A percentile compares a stretch with the other conserved stretches of the same genome.
Conservation (phyloP, 495 filamentous ascomycete genomes). For the Venustampulla echinocandica region DNA sequence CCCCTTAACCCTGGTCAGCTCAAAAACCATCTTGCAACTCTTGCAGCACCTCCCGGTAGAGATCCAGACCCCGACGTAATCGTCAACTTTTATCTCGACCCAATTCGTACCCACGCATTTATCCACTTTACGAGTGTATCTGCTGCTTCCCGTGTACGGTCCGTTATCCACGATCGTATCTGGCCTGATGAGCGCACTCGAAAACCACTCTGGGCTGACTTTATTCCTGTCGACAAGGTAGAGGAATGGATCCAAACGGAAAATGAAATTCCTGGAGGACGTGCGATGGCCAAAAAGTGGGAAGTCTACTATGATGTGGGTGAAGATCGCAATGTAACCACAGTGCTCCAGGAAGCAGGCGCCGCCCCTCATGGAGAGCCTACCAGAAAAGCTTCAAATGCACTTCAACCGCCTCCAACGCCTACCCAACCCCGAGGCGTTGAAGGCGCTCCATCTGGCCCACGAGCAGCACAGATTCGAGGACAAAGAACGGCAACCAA, state of each 20-base stretch:
- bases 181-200: slow-evolving; percentile 86
- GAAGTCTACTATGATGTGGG: slow-evolving; percentile 63
- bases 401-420: background rate
- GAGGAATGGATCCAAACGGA: slow-evolving; percentile 68
- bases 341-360: slow-evolving; percentile 44
- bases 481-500: slow-evolving; percentile 1
- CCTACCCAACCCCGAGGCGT: slow-evolving; percentile 23
- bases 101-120: slow-evolving; percentile 82
- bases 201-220: slow-evolving; percentile 83
- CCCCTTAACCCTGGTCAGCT: slow-evolving; percentile 62
- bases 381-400: slow-evolving; percentile 21
- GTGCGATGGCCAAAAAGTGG: slow-evolving; percentile 43
- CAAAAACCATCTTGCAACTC: slow-evolving; percentile 53
- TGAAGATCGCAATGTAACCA: slow-evolving; percentile 44
- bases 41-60: slow-evolving; percentile 52
- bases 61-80: slow-evolving; percentile 45
- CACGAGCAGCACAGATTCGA: background rate
- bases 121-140: slow-evolving; percentile 56
- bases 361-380: slow-evolving; percentile 24
- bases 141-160: slow-evolving; percentile 71
- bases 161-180: slow-evolving; percentile 61
- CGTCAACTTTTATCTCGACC: slow-evolving; percentile 66
- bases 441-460: slow-evolving; percentile 24
- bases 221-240: slow-evolving; percentile 69
- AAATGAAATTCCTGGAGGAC: slow-evolving; percentile 41